A percentile compares a stretch with the other conserved stretches of the same genome.
These are phyloP conservation scores for Cercospora beticola DNA, from an alignment of 2,329 filamentous ascomycete species.

Conservation along the genomic window DNA sequence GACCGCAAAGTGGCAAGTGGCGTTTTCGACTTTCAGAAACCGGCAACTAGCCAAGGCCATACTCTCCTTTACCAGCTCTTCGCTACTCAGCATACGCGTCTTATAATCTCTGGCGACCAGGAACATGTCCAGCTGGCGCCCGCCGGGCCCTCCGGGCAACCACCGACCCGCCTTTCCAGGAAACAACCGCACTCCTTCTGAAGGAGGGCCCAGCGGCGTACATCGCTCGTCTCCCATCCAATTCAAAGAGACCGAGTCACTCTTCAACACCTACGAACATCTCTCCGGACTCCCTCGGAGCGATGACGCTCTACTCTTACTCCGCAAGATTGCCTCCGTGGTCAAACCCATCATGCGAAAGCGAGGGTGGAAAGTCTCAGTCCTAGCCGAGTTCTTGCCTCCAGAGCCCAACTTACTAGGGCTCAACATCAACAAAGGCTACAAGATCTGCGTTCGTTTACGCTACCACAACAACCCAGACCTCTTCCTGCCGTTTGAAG, in stretches of 20 bases:
- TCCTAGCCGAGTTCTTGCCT: constrained; percentile 84
- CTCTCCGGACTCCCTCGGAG: constrained; percentile 46
- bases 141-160: constrained; percentile 20
- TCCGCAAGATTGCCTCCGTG: constrained; percentile 79
- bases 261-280: constrained; percentile 53
- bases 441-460: constrained; percentile 78
- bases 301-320: constrained; percentile 53
- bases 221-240: constrained; percentile 37
- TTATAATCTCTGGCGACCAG: neutral
- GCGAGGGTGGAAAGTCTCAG: constrained; percentile 73
- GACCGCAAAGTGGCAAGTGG: neutral
- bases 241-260: constrained; percentile 49
- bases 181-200: neutral
- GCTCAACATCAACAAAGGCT: constrained; percentile 73
- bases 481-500: constrained; percentile 77
- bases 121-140: constrained; percentile 25
- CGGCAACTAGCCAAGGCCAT: neutral
- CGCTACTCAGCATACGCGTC: neutral
- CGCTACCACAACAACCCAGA: constrained; percentile 71
- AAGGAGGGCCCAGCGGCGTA: constrained; percentile 37
- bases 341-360: constrained; percentile 96
- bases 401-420: constrained; percentile 70
- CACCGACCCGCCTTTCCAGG: constrained; percentile 13
- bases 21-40: neutral
- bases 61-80: neutral